Percentiles rank a stretch among this genome's conserved stretches.
phyloP scores from a whole-genome alignment of 2,329 filamentous ascomycete species.

The Balansia obtecta region DNA sequence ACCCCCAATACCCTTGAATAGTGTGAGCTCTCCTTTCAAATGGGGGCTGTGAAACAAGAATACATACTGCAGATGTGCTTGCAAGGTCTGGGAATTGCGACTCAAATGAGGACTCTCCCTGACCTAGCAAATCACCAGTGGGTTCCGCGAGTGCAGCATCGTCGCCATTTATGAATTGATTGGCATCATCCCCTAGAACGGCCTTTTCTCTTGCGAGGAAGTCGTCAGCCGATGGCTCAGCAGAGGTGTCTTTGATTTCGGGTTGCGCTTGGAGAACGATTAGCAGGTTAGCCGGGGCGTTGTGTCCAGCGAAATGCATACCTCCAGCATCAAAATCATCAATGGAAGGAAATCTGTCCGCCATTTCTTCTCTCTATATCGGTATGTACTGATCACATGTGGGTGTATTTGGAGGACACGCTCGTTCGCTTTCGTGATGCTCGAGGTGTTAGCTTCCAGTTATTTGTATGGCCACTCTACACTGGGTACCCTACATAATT shows the following conservation, averaged over 20 bases:
- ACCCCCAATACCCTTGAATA: slow-evolving; percentile 17
- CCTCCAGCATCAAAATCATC: slow-evolving; percentile 63
- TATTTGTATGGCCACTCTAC: background rate
- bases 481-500: too few species aligned
- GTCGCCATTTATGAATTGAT: slow-evolving; percentile 71
- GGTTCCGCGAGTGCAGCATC: slow-evolving; percentile 55
- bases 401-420: too few species aligned
- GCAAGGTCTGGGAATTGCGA: slow-evolving; percentile 79
- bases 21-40: background rate
- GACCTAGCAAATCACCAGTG: slow-evolving; percentile 60
- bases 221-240: slow-evolving; percentile 56
- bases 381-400: background rate
- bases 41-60: background rate
- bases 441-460: background rate
- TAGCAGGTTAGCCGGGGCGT: slow-evolving; percentile 6
- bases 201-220: slow-evolving; percentile 90
- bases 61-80: slow-evolving; percentile 21
- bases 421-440: background rate
- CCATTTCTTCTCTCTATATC: slow-evolving; percentile 39
- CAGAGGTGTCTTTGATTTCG: slow-evolving; percentile 44
- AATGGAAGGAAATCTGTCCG: slow-evolving; percentile 66
- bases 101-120: slow-evolving; percentile 53
- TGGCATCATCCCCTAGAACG: slow-evolving; percentile 79
- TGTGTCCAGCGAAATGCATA: slow-evolving; percentile 22
- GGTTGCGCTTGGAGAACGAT: slow-evolving; percentile 47